Evolutionary conservation across 257 asterid species (phyloP).

Genomic region (Penstemon newberryi): DNA sequence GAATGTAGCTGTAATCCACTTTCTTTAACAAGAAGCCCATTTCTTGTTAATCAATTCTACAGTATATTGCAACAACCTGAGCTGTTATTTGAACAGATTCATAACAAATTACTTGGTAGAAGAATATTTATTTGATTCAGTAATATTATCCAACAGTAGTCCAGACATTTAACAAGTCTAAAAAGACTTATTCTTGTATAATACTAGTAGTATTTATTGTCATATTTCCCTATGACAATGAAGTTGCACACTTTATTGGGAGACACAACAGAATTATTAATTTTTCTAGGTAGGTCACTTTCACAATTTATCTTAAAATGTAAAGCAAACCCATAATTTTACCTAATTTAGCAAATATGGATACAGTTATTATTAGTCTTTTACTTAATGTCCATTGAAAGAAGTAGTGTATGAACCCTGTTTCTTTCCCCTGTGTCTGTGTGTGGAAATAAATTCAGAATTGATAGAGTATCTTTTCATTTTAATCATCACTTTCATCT

Average conservation of each 20-base stretch:
- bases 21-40: slow-evolving; percentile 8
- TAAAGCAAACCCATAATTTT: slow-evolving; percentile 34
- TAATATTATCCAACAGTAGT: no score
- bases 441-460: background rate
- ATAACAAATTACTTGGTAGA: no score
- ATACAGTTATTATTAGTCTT: background rate
- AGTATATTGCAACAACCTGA: background rate
- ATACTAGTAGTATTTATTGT: background rate
- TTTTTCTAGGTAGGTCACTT: slow-evolving; percentile 29
- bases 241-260: slow-evolving; percentile 8
- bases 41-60: slow-evolving; percentile 4
- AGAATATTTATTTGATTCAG: no score
- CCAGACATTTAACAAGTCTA: no score
- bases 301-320: slow-evolving; percentile 29
- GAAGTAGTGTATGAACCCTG: no score
- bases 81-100: background rate
- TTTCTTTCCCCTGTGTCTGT: no score
- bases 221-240: slow-evolving; percentile 4
- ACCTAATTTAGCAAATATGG: background rate
- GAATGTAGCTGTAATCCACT: slow-evolving; percentile 26
- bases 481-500: background rate
- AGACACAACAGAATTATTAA: slow-evolving; percentile 31
- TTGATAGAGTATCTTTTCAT: background rate
- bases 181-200: no score
- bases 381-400: background rate